These are phyloP conservation scores for Orbilia blumenaviensis DNA, from an alignment of 2,329 filamentous ascomycete genomes.

Conservation along the genomic window DNA sequence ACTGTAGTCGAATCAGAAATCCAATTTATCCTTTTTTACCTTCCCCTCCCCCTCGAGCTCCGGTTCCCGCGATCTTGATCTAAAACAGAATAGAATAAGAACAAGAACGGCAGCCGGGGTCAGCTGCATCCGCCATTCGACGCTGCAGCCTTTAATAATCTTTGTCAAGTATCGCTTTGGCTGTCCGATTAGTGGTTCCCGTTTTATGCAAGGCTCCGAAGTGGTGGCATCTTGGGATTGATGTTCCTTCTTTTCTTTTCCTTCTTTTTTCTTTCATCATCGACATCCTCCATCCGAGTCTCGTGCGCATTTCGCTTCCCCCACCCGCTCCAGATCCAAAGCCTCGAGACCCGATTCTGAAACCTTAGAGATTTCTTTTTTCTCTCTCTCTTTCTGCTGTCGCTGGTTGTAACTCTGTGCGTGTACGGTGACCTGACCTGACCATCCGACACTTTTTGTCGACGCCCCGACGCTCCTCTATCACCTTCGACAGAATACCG, in stretches of 20 bases:
- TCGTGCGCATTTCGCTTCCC: slow-evolving; percentile 14
- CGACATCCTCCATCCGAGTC: slow-evolving; percentile 2
- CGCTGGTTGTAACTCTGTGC: no score
- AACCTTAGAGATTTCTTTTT: no score
- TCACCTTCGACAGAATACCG: not conserved
- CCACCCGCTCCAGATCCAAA: not conserved
- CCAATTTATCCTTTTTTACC: no score
- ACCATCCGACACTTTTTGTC: not conserved
- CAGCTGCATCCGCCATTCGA: slow-evolving; percentile 9
- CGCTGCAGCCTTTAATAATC: not conserved
- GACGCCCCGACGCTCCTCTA: not conserved
- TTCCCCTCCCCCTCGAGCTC: no score
- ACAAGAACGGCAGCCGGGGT: not conserved
- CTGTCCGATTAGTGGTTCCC: not conserved
- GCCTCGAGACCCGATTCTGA: no score
- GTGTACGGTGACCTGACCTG: not conserved
- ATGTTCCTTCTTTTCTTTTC: no score
- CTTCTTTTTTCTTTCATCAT: slow-evolving; percentile 1
- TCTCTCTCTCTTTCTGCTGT: no score
- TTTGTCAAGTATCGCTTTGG: not conserved
- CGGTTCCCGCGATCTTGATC: not conserved
- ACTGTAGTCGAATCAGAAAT: no score
- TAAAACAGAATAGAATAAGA: not conserved
- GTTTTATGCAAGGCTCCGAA: not conserved
- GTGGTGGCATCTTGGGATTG: slow-evolving; percentile 32